Evolutionary conservation across 208 protist genomes (phyloP).

Genomic region (Leishmania gerbilli): DNA sequence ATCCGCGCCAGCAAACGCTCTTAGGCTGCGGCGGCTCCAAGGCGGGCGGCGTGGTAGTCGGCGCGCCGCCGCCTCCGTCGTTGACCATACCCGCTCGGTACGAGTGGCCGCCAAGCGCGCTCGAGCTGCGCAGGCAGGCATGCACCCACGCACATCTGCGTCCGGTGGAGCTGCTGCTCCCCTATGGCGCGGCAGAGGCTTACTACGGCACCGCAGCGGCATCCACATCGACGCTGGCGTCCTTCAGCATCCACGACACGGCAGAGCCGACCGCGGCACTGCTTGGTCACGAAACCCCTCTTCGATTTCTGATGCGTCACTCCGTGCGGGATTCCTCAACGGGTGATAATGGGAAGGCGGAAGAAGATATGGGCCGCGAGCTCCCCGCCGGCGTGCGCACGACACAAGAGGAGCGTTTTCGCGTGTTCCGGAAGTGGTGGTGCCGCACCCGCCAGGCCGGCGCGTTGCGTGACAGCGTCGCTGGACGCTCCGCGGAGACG

Average conservation of each 20-base stretch:
- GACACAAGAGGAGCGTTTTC: constrained; percentile 29
- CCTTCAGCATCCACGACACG: constrained; percentile 9
- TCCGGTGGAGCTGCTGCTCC: constrained; percentile 37
- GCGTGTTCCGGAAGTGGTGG: constrained; percentile 33
- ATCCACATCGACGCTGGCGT: neutral
- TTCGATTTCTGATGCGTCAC: constrained; percentile 13
- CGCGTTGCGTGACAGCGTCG: constrained; percentile 28
- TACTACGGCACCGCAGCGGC: constrained; percentile 22
- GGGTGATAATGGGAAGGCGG: constrained; percentile 13
- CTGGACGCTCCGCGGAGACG: constrained; percentile 19
- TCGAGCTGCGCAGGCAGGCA: constrained; percentile 13
- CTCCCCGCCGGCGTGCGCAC: constrained; percentile 14
- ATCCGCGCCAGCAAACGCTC: constrained; percentile 16
- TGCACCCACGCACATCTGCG: constrained; percentile 3
- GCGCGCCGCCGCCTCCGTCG: neutral
- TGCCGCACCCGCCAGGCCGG: constrained; percentile 25
- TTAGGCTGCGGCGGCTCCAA: constrained; percentile 1
- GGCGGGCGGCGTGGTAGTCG: neutral
- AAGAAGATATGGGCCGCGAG: constrained; percentile 8
- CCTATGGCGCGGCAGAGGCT: constrained; percentile 34
- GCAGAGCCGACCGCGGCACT: constrained; percentile 11
- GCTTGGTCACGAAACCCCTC: constrained; percentile 22
- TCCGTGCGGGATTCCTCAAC: neutral
- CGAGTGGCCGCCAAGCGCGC: constrained; percentile 28
- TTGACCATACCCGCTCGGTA: constrained; percentile 12